Evolutionary conservation across 1,284 basidiomycete species (phyloP).

Genomic region (Sporisorium scitamineum): DNA sequence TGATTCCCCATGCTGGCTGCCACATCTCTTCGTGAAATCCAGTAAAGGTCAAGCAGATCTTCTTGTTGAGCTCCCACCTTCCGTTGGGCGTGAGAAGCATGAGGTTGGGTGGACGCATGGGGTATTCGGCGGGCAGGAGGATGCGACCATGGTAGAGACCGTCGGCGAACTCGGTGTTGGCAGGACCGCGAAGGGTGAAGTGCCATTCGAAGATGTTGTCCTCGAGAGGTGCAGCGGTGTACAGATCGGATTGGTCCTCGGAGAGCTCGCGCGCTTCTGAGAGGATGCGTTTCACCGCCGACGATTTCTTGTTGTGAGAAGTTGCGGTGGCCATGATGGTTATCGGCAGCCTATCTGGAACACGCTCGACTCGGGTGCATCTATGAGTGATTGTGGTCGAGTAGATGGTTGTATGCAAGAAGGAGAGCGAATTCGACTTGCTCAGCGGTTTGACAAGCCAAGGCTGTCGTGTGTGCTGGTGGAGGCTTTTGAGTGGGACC

Average conservation of each 20-base stretch:
- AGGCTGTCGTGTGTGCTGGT: not conserved
- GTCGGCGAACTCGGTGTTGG: constrained; percentile 64
- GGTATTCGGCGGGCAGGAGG: constrained; percentile 89
- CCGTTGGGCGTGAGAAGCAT: constrained; percentile 96
- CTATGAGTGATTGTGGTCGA: not conserved
- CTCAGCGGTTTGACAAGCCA: not conserved
- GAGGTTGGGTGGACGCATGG: constrained; percentile 91
- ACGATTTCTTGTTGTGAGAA: constrained; percentile 72
- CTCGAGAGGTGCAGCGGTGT: constrained; percentile 83
- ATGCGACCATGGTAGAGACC: constrained; percentile 88
- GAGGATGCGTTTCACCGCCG: constrained; percentile 94
- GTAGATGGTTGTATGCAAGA: not conserved
- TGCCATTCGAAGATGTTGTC: constrained; percentile 83
- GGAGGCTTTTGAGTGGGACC: not conserved
- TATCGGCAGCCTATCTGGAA: not conserved
- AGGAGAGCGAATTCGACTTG: not conserved
- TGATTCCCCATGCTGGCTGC: constrained; percentile 97
- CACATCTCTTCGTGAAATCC: constrained; percentile 77
- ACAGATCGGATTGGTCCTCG: constrained; percentile 83
- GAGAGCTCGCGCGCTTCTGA: constrained; percentile 91
- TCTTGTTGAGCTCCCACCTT: constrained; percentile 92
- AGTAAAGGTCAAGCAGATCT: constrained; percentile 74
- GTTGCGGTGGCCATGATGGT: constrained; percentile 39
- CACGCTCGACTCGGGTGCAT: not conserved
- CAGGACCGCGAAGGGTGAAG: constrained; percentile 89